Evolutionary conservation across 805 yeast genomes (phyloP), one percentile per base, ranked within the genome.

Genomic region (Lipomyces chichibuensis): DNA sequence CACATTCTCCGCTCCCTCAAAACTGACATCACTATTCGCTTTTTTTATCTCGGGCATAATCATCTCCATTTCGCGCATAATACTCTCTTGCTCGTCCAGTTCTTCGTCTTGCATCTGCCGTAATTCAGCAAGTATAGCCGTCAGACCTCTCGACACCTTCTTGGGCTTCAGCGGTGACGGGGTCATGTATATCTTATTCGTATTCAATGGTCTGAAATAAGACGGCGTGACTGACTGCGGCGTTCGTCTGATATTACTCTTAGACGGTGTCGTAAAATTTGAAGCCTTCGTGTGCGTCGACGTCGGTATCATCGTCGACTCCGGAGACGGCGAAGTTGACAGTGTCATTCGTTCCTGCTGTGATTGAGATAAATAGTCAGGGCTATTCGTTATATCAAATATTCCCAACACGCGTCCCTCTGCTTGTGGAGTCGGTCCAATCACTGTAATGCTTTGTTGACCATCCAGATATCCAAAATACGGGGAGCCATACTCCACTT

Each of bases 351-450:
- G 43, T 37, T 3, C 17, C 43, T 37, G 43, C 43, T 13, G 43
- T 11, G 49, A 43, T 17, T 43, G 49, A 17, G 49, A 43, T 8
- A 60, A 8, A 51, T 49, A 17, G 14, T 17, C 23, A n/a, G 66
- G 35, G 25, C 25, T 29, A 46, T 55, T 43, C 8, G 58, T 37
- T n/a, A 71, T 59, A 29, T 71, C 74, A 43, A 69, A 69, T 9
- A 72, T 49, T 8, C 73, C 73, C n/a, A 72, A 51, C 8, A 68
- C 69, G 13, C 63, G 52, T 6, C 73, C 74, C 17, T 67, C 69
- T 2, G 61, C 57, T 32, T 67, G 70, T 17, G 74, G 74, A 9
- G 74, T 72, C 11, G 74, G 74, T 20, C 74, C 74, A 11, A 71
- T 57, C 20, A 52, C 57, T 5, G 69, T 58, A 56, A 59, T 32